phyloP scores from a whole-genome alignment of 192 early-diverging fungal genomes.

The Entomortierella beljakovae region DNA sequence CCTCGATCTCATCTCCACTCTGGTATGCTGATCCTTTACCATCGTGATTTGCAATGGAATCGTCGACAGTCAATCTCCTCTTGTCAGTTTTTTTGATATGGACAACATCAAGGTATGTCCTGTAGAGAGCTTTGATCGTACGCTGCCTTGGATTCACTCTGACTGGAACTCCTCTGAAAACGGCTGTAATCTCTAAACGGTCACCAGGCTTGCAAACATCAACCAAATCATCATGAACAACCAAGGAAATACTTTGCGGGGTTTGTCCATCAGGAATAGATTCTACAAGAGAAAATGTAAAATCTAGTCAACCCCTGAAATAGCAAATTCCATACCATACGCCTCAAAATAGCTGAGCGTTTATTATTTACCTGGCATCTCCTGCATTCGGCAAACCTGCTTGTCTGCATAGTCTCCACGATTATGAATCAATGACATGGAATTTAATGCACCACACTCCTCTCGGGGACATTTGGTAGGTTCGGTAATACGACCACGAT shows the following conservation, averaged over 20 bases:
- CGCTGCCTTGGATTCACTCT: constrained; percentile 90
- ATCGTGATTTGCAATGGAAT: constrained; percentile 39
- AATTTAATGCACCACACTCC: constrained; percentile 83
- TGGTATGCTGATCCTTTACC: constrained; percentile 34
- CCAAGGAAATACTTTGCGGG: constrained; percentile 94
- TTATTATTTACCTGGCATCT: constrained; percentile 81
- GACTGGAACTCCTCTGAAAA: constrained; percentile 94
- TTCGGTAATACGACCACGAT: constrained; percentile 90
- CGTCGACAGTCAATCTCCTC: constrained; percentile 70
- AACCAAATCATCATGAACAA: constrained; percentile 93
- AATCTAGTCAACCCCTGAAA: not conserved
- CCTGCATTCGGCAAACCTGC: constrained; percentile 93
- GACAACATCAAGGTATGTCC: constrained; percentile 96
- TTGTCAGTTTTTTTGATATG: constrained; percentile 88
- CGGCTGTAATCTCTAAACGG: constrained; percentile 92
- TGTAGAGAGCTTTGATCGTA: constrained; percentile 90
- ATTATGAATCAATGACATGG: constrained; percentile 93
- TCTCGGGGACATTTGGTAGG: constrained; percentile 84
- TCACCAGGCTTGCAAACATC: constrained; percentile 95
- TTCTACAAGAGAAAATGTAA: constrained; percentile 58
- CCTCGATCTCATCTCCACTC: constrained; percentile 51
- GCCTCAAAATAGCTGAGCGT: too few relatives aligned
- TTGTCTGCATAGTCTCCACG: constrained; percentile 94
- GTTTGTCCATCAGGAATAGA: constrained; percentile 97
- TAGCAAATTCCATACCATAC: too few relatives aligned